phyloP scores from a whole-genome alignment of 2,329 filamentous ascomycete species.

The Ophiostoma triangulosporum region DNA sequence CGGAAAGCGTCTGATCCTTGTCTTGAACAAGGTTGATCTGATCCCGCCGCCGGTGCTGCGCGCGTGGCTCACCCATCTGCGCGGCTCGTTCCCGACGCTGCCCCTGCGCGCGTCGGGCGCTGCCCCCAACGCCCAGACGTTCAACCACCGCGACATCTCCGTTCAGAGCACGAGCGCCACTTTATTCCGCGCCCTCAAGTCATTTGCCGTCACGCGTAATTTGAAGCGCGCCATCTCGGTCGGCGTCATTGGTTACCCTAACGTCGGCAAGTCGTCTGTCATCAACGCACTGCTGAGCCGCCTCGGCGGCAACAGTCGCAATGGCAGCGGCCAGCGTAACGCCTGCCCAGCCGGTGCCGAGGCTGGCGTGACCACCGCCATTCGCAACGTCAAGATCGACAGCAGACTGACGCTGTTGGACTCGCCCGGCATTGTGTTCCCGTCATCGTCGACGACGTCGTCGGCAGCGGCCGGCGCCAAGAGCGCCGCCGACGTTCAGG shows the following conservation, averaged over 20 bases:
- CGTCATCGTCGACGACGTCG: conserved; percentile 37
- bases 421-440: conserved; percentile 90
- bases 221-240: conserved; percentile 83
- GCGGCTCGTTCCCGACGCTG: conserved; percentile 81
- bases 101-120: conserved; percentile 74
- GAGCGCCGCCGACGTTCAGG: conserved; percentile 58
- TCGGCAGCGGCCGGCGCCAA: conserved; percentile 32
- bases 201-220: conserved; percentile 69
- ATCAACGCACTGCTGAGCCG: conserved; percentile 83
- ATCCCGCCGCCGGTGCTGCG: conserved; percentile 71
- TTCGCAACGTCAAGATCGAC: conserved; percentile 86
- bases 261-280: conserved; percentile 91
- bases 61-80: conserved; percentile 71
- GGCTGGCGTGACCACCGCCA: conserved; percentile 78
- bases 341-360: conserved; percentile 84
- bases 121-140: conserved; percentile 74
- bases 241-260: conserved; percentile 89
- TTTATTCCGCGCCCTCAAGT: conserved; percentile 80
- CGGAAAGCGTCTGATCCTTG: conserved; percentile 72
- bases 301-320: conserved; percentile 51
- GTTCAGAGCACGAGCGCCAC: conserved; percentile 74
- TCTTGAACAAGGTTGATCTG: conserved; percentile 93
- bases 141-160: conserved; percentile 82
- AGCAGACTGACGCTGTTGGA: conserved; percentile 88
- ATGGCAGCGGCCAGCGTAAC: conserved; percentile 36